Base-by-base conservation (phyloP, 129 eudicot species). In the Logfia minima region DNA sequence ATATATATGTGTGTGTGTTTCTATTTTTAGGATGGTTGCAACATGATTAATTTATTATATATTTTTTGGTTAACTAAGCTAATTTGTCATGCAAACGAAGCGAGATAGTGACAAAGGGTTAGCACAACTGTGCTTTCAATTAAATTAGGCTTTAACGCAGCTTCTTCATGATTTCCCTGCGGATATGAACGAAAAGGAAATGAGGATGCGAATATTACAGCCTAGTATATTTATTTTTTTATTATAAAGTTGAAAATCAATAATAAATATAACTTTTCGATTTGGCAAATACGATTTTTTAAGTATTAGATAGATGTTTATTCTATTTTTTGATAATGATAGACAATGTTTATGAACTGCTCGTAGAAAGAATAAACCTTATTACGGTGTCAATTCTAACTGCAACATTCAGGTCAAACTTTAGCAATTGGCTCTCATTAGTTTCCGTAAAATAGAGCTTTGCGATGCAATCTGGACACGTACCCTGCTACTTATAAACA, bases 181-280 rank as follows among this genome's bases (percentile, higher is more conserved):
- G 26, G 48, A 75, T 48, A 70, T 29, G 71, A 55, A 75, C 66
- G 24, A 43, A 81, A 77, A 58, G 59, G 22, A 62, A 45, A 58
- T 81, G 55, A 43, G 76, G 68, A 24, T 74, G 75, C 56, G 80
- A 81, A 81, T 81, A 75, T 81, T 81, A 81, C 84, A 75, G 79
- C 80, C 63, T 74, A n/a, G 10, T 28, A 59, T 29, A 31, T 62
- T 43, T 26, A 37, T 56, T 68, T 5, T 59, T 35, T 58, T 59
- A 67, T 41, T 67, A 67, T 63, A 5, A 66, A 66, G 37, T 72
- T 72, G 74, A 61, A 70, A 23, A 41, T 41, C 28, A 17, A 22
- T 69, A 48, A 35, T 13, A 29, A 70, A 64, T 71, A 31, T 53
- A 34, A 70, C 82, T 43, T 78, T 32, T 60, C 62, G 82, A 71